Conservation (phyloP, 108 stramenopile genomes). For the Cyclotella atomus region DNA sequence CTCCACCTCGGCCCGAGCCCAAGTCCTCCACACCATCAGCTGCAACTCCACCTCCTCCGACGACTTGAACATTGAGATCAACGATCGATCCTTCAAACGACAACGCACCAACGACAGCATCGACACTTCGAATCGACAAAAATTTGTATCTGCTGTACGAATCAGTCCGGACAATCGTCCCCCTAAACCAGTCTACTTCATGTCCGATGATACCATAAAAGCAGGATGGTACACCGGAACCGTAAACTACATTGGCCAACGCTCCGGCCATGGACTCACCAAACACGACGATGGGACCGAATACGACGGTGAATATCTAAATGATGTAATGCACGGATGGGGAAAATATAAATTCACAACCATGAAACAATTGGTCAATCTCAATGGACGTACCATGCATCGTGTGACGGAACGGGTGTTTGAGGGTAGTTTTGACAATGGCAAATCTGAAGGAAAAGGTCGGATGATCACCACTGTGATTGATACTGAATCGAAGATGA, state of each 20-base stretch:
- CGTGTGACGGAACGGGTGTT: slow-evolving; percentile 21
- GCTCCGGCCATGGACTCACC: slow-evolving; percentile 35
- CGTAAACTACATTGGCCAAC: slow-evolving; percentile 11
- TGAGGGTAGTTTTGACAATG: slow-evolving; percentile 25
- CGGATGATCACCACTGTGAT: slow-evolving; percentile 15
- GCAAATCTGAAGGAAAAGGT: slow-evolving; percentile 16
- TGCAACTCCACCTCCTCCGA: slow-evolving; percentile 9
- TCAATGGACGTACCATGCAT: background rate
- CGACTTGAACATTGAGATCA: no score
- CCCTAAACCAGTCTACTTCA: background rate
- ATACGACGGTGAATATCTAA: slow-evolving; percentile 32
- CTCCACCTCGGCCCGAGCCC: no score
- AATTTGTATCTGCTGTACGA: background rate
- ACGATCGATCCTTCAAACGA: slow-evolving; percentile 4
- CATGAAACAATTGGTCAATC: background rate
- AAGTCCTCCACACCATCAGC: background rate
- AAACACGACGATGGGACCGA: slow-evolving; percentile 47
- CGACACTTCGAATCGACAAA: background rate
- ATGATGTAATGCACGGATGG: slow-evolving; percentile 40
- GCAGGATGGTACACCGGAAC: slow-evolving; percentile 41
- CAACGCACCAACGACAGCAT: background rate
- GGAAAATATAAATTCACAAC: slow-evolving; percentile 27
- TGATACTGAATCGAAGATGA: slow-evolving; percentile 13
- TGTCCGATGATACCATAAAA: no score
- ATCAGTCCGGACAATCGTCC: background rate